These are phyloP conservation scores for Tetracentron sinense DNA, from an alignment of 164 flowering plant species.

Conservation along the genomic window DNA sequence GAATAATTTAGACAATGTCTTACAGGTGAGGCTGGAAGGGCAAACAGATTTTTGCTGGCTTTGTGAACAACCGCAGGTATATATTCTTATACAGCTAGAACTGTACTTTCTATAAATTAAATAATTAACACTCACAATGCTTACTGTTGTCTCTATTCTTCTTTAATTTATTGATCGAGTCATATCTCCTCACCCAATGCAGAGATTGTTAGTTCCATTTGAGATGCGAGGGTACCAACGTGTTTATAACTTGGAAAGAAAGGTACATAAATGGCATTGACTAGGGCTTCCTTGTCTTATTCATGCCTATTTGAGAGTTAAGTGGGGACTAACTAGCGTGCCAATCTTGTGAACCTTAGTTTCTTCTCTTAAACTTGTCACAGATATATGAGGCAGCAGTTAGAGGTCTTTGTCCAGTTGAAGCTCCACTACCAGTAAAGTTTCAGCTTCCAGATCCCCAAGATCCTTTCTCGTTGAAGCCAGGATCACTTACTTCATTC, in stretches of 20 bases:
- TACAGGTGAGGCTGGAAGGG: slow-evolving; percentile 81
- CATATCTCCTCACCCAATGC: slow-evolving; percentile 17
- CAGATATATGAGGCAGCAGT: slow-evolving; percentile 72
- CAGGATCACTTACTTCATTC: slow-evolving; percentile 51
- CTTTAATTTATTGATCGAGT: neutral
- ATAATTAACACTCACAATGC: neutral
- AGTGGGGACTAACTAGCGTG: no score
- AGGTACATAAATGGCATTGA: slow-evolving; percentile 38
- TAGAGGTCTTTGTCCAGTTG: slow-evolving; percentile 62
- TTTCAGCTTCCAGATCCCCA: slow-evolving; percentile 73
- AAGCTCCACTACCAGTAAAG: slow-evolving; percentile 59
- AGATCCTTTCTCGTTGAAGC: slow-evolving; percentile 66
- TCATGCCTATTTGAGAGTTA: no score
- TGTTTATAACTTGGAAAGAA: slow-evolving; percentile 77
- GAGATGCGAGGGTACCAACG: slow-evolving; percentile 92
- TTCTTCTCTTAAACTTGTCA: neutral
- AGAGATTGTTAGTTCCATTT: slow-evolving; percentile 77
- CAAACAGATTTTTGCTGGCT: slow-evolving; percentile 88
- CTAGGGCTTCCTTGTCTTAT: neutral
- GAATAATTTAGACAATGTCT: slow-evolving; percentile 1
- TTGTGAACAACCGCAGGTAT: slow-evolving; percentile 87
- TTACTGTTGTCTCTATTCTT: neutral
- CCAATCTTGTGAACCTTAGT: no score
- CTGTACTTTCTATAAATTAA: neutral
- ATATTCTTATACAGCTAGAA: slow-evolving; percentile 1